A percentile compares a stretch with the other conserved stretches of the same genome.
Evolutionary conservation across 352 stramenopile species (phyloP).

Genomic region (Globisporangium middletonii): DNA sequence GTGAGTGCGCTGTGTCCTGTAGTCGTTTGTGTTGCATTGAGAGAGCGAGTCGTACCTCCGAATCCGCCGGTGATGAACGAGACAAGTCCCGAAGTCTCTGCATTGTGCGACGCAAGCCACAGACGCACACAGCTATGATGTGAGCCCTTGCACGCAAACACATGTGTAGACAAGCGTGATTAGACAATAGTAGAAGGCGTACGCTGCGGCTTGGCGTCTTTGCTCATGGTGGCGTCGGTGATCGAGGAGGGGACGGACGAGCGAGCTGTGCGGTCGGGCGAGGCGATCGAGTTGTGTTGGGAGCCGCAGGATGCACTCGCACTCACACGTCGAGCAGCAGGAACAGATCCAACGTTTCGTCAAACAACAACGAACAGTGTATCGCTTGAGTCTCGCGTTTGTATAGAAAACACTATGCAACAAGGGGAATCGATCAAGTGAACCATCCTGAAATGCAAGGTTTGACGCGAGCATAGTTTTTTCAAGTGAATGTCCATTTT

Average conservation of each 20-base stretch:
- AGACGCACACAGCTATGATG: neutral
- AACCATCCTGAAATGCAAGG: neutral
- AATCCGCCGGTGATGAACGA: slow-evolving; percentile 93
- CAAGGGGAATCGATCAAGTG: neutral
- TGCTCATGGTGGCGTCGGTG: slow-evolving; percentile 5
- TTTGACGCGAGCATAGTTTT: neutral
- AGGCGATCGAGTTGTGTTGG: slow-evolving; percentile 7
- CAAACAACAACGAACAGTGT: slow-evolving; percentile 7
- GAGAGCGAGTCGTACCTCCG: slow-evolving; percentile 50
- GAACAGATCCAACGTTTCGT: slow-evolving; percentile 33
- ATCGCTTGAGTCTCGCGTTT: neutral
- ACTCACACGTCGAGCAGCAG: slow-evolving; percentile 35
- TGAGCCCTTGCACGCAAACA: neutral
- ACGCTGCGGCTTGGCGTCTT: slow-evolving; percentile 10
- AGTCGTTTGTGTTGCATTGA: neutral
- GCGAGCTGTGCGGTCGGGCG: slow-evolving; percentile 1
- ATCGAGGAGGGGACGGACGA: slow-evolving; percentile 6
- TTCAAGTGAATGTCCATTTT: neutral
- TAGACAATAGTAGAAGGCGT: neutral
- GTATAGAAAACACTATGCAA: neutral
- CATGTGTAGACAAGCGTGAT: too few relatives aligned
- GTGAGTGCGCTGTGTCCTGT: too few relatives aligned
- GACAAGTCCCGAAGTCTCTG: slow-evolving; percentile 84
- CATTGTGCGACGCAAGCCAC: neutral
- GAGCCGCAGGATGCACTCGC: neutral